phyloP scores from a whole-genome alignment of 305 asterid species.

The Solanum chacoense region DNA sequence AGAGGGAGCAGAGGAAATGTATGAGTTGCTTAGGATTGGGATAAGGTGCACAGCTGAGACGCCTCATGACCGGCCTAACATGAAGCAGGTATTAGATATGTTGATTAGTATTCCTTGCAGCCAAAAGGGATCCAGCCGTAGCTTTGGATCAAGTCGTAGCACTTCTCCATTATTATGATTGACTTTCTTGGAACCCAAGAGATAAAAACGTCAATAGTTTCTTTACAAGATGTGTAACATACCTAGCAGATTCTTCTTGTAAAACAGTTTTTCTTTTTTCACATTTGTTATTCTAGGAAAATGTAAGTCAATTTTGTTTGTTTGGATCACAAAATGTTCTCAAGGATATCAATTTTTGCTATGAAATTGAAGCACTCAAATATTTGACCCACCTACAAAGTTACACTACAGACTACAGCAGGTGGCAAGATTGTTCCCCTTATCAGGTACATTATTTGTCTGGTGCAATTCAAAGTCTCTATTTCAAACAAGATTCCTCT shows the following conservation, averaged over 20 bases:
- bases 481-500: neutral
- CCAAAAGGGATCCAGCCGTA: neutral
- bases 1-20: constrained; percentile 12
- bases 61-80: constrained; percentile 7
- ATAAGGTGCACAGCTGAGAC: constrained; percentile 15
- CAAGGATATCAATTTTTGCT: neutral
- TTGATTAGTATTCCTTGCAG: constrained; percentile 3
- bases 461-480: neutral
- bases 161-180: neutral
- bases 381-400: neutral
- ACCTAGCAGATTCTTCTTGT: neutral
- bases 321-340: neutral
- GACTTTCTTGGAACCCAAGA: neutral
- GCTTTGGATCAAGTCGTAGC: neutral
- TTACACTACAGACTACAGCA: neutral
- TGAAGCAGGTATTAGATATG: constrained; percentile 10
- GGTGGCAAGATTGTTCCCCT: neutral
- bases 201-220: neutral
- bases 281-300: neutral
- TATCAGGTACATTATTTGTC: neutral
- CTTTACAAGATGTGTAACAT: neutral
- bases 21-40: constrained; percentile 13
- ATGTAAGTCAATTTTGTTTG: neutral
- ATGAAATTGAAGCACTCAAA: neutral
- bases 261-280: neutral